Evolutionary conservation across 2,329 filamentous ascomycete genomes (phyloP).

Genomic region (Aspergillus eucalypticola): DNA sequence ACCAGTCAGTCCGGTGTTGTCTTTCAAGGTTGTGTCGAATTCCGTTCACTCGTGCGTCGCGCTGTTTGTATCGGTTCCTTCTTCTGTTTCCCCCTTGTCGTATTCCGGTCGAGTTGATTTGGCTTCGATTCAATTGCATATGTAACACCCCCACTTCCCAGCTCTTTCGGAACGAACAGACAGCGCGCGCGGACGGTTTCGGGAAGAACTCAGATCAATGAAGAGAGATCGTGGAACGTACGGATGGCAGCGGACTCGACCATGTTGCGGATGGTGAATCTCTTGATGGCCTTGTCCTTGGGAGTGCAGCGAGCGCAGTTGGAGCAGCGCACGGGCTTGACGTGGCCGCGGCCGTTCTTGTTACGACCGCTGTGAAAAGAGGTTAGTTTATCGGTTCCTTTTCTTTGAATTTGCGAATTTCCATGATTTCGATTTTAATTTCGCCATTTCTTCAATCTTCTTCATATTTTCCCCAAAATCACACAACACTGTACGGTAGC

Average conservation of each 20-base stretch:
- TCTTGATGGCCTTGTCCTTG: slow-evolving; percentile 99
- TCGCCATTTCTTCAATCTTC: neutral
- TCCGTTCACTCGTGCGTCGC: slow-evolving; percentile 6
- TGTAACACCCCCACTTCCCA: neutral
- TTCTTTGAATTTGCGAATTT: neutral
- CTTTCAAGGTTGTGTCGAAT: neutral
- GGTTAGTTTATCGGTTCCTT: slow-evolving; percentile 14
- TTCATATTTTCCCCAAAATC: neutral
- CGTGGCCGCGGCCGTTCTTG: slow-evolving; percentile 99
- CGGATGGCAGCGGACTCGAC: slow-evolving; percentile 99
- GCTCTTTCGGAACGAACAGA: slow-evolving; percentile 13
- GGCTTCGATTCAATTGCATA: neutral
- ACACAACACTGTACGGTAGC: slow-evolving; percentile 3
- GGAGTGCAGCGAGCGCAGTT: slow-evolving; percentile 88
- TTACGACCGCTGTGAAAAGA: slow-evolving; percentile 76
- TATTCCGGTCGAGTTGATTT: neutral
- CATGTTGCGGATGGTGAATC: slow-evolving; percentile 99
- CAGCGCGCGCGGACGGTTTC: slow-evolving; percentile 15
- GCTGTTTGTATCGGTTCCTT: neutral
- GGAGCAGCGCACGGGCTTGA: slow-evolving; percentile 96
- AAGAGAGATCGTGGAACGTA: slow-evolving; percentile 58
- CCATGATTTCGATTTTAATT: neutral
- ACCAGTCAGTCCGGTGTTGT: slow-evolving; percentile 17
- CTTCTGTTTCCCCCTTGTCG: no score
- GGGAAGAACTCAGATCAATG: slow-evolving; percentile 10